A percentile compares a stretch with the other conserved stretches of the same genome.
Evolutionary conservation across 2,329 filamentous ascomycete genomes (phyloP).

Genomic region (Myriosclerotinia scirpicola): DNA sequence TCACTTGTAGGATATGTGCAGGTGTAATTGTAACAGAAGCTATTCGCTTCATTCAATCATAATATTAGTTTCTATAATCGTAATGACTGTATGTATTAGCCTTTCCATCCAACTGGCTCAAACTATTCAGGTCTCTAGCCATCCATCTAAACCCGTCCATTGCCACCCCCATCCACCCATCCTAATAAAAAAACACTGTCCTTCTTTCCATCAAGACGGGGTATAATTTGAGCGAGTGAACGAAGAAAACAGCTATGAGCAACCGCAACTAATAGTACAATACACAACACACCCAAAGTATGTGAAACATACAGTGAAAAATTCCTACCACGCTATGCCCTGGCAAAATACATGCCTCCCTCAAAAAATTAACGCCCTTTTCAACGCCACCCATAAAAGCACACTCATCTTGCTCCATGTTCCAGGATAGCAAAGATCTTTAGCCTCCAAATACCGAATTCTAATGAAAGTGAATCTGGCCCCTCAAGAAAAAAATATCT

Average conservation of each 20-base stretch:
- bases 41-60: conserved; percentile 1
- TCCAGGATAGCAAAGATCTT: background rate
- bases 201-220: conserved; percentile 10
- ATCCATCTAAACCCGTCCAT: conserved; percentile 12
- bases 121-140: background rate
- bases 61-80: conserved; percentile 11
- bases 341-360: conserved; percentile 6
- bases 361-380: conserved; percentile 10
- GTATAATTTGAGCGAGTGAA: conserved; percentile 16
- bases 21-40: background rate
- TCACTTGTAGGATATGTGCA: background rate
- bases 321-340: conserved; percentile 7
- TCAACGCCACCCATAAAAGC: conserved; percentile 21
- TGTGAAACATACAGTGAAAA: background rate
- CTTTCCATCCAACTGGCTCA: conserved; percentile 5
- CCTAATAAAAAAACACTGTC: conserved; percentile 8
- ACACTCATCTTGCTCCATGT: conserved; percentile 14
- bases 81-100: conserved; percentile 14
- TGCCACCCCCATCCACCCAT: background rate
- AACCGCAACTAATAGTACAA: conserved; percentile 15
- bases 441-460: background rate
- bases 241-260: background rate
- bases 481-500: background rate
- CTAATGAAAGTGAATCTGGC: background rate
- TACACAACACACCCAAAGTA: background rate